Percentiles rank a stretch among this genome's conserved stretches.
Evolutionary conservation across 495 filamentous ascomycete species (phyloP).

Genomic region (Annulohypoxylon moriforme): DNA sequence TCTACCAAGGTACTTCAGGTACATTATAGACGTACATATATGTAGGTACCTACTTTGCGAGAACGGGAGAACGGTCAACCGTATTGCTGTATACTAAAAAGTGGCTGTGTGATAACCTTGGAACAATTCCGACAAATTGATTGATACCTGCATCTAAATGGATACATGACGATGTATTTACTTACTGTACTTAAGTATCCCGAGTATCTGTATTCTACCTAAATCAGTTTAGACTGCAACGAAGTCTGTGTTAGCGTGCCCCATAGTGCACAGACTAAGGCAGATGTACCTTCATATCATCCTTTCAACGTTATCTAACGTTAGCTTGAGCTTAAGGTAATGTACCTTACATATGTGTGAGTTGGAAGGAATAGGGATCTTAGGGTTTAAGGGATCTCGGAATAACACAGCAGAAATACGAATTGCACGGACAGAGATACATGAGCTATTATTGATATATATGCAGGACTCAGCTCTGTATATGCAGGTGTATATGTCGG

Average conservation of each 20-base stretch:
- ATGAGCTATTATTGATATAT: conserved; percentile 2
- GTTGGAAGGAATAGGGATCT: not conserved
- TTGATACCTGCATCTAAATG: not conserved
- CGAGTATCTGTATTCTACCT: not conserved
- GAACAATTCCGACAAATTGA: not conserved
- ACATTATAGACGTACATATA: too few relatives aligned
- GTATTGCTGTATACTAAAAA: not conserved
- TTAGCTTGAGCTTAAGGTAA: not conserved
- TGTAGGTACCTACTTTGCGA: not conserved
- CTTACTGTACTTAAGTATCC: not conserved
- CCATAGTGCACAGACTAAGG: conserved; percentile 3
- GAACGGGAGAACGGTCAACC: conserved; percentile 8
- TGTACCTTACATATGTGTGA: not conserved
- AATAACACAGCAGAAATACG: not conserved
- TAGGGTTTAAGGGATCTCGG: not conserved
- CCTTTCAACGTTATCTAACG: not conserved
- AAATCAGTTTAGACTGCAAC: not conserved
- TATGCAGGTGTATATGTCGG: not conserved
- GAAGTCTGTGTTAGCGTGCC: not conserved
- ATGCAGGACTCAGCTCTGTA: not conserved
- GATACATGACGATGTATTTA: too few relatives aligned
- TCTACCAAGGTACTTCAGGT: conserved; percentile 15
- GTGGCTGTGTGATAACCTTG: conserved; percentile 25
- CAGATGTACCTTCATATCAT: not conserved
- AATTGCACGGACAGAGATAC: not conserved